phyloP scores from a whole-genome alignment of 208 protist species.

The Wallacemonas sp. region DNA sequence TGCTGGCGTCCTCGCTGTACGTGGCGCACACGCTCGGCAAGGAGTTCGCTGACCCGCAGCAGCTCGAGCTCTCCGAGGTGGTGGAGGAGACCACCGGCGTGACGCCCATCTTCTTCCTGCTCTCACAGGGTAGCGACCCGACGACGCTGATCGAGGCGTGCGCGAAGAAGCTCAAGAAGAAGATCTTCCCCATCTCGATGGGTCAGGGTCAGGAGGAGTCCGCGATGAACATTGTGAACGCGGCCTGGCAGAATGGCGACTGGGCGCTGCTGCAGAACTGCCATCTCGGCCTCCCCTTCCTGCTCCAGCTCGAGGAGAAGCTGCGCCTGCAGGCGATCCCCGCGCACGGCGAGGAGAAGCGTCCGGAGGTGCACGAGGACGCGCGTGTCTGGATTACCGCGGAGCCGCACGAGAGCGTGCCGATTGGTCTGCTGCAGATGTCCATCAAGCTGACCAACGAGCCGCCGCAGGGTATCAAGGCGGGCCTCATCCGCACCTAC shows the following conservation, averaged over 20 bases:
- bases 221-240: conserved; percentile 91
- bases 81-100: conserved; percentile 88
- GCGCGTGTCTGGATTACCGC: conserved; percentile 97
- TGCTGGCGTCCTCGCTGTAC: conserved; percentile 94
- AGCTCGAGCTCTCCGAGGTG: conserved; percentile 88
- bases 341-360: conserved; percentile 70
- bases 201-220: conserved; percentile 98
- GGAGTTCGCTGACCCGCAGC: conserved; percentile 91
- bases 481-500: conserved; percentile 96
- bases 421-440: conserved; percentile 96
- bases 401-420: conserved; percentile 94
- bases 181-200: conserved; percentile 97
- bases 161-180: conserved; percentile 95
- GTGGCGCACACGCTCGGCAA: conserved; percentile 92
- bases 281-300: conserved; percentile 94
- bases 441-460: conserved; percentile 99
- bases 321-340: conserved; percentile 82
- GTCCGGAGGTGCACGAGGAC: conserved; percentile 87
- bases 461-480: conserved; percentile 96
- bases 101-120: conserved; percentile 96
- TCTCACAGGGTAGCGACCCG: conserved; percentile 97
- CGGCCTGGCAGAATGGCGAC: conserved; percentile 85
- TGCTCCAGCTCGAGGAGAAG: conserved; percentile 91
- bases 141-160: conserved; percentile 94
- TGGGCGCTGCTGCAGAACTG: conserved; percentile 98